Evolutionary conservation across 2,329 filamentous ascomycete genomes (phyloP).

Genomic region (Hortaea sp.): DNA sequence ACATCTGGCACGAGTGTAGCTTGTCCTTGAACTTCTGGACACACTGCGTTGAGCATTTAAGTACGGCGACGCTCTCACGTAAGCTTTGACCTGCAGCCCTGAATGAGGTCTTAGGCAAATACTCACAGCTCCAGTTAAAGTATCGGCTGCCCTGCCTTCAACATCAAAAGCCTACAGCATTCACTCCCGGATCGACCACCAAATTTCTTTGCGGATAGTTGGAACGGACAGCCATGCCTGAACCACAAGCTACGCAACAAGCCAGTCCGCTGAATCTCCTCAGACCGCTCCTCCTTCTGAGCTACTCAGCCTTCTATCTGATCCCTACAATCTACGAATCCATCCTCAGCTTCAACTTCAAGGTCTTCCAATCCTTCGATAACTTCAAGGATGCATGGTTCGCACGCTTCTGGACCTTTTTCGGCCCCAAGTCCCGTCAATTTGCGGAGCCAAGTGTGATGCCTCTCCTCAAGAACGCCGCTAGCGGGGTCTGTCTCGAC

Average conservation of each 20-base stretch:
- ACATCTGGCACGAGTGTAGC: no score
- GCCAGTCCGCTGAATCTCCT: constrained; percentile 22
- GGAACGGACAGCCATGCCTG: neutral
- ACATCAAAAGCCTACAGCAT: no score
- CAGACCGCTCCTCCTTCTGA: constrained; percentile 38
- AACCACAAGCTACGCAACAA: constrained; percentile 1
- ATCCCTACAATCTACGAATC: constrained; percentile 41
- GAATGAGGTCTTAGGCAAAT: no score
- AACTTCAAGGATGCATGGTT: constrained; percentile 44
- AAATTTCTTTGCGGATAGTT: no score
- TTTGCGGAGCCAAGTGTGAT: constrained; percentile 35
- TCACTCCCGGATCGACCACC: no score
- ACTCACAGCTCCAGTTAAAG: no score
- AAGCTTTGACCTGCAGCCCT: no score
- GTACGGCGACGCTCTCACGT: no score
- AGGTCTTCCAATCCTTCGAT: constrained; percentile 15
- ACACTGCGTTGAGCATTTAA: neutral
- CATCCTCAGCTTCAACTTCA: constrained; percentile 14
- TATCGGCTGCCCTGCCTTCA: no score
- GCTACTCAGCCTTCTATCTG: constrained; percentile 39
- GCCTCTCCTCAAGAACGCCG: constrained; percentile 42
- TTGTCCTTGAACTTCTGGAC: no score
- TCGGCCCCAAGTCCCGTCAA: constrained; percentile 43
- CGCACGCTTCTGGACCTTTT: constrained; percentile 48
- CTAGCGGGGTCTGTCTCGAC: constrained; percentile 48